A percentile compares a stretch with the other conserved stretches of the same genome.
phyloP scores from a whole-genome alignment of 306 rosid genomes.

The Canavalia gladiata region DNA sequence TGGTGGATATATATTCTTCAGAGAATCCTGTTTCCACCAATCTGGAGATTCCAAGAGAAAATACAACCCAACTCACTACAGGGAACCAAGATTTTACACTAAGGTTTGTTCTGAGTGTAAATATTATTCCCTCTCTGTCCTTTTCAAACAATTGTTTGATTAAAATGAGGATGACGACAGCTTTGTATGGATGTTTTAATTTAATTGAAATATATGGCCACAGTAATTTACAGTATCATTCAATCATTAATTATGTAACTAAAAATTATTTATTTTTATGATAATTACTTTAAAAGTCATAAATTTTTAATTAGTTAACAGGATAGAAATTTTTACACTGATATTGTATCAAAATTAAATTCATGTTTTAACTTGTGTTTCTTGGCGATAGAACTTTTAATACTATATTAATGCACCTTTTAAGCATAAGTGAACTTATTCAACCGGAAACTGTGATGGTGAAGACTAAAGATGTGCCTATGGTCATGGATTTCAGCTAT shows the following conservation, averaged over 20 bases:
- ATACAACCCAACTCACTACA: conserved; percentile 93
- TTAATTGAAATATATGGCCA: too few species aligned
- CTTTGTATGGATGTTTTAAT: neutral
- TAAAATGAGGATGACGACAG: conserved; percentile 14
- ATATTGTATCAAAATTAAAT: too few species aligned
- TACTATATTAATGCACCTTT: neutral
- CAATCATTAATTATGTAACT: too few species aligned
- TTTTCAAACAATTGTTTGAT: neutral
- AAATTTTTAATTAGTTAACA: too few species aligned
- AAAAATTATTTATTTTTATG: too few species aligned
- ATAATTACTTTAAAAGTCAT: too few species aligned
- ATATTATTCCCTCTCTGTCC: neutral
- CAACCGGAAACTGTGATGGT: neutral
- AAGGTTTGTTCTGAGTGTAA: conserved; percentile 61
- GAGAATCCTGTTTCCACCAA: conserved; percentile 97
- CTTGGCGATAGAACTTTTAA: neutral
- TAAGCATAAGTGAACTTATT: conserved; percentile 1
- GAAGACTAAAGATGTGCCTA: neutral
- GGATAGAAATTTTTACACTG: too few species aligned
- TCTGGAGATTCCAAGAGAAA: conserved; percentile 96
- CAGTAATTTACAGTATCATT: too few species aligned
- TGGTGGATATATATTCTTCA: conserved; percentile 86
- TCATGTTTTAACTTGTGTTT: neutral
- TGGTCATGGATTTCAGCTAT: neutral
- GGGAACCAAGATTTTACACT: conserved; percentile 93